Evolutionary conservation across 257 asterid species (phyloP).

Genomic region (Solanum megistacrolobum): DNA sequence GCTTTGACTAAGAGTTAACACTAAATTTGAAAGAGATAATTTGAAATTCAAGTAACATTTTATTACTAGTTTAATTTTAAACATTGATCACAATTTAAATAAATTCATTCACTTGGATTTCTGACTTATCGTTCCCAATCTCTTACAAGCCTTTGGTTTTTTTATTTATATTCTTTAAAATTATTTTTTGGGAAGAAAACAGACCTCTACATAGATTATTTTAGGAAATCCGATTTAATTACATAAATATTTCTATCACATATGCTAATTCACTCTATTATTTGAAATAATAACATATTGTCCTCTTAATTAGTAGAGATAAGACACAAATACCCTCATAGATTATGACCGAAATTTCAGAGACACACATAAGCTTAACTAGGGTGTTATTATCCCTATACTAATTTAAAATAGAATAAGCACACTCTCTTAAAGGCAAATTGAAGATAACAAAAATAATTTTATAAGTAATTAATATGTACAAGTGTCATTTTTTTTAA

Average conservation of each 20-base stretch:
- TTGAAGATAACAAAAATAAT: no score
- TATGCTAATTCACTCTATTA: not conserved
- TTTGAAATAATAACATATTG: not conserved
- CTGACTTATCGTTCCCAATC: not conserved
- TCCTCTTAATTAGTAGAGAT: not conserved
- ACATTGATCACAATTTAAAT: not conserved
- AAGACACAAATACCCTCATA: no score
- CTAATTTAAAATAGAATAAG: no score
- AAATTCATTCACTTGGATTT: not conserved
- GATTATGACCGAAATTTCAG: accelerated
- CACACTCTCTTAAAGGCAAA: not conserved
- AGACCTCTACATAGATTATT: not conserved
- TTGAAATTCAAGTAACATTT: not conserved
- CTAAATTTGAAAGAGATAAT: no score
- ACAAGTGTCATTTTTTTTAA: not conserved
- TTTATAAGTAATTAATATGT: not conserved
- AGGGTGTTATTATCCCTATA: not conserved
- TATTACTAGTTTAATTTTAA: not conserved
- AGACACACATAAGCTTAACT: no score
- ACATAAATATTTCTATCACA: not conserved
- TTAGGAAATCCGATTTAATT: no score
- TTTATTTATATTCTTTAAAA: not conserved
- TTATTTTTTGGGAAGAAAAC: no score
- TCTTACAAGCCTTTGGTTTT: not conserved
- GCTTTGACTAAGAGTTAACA: no score